Evolutionary conservation across 2,329 filamentous ascomycete species (phyloP), one percentile per base, ranked within the genome.

Genomic region (Neofusicoccum laricinum): DNA sequence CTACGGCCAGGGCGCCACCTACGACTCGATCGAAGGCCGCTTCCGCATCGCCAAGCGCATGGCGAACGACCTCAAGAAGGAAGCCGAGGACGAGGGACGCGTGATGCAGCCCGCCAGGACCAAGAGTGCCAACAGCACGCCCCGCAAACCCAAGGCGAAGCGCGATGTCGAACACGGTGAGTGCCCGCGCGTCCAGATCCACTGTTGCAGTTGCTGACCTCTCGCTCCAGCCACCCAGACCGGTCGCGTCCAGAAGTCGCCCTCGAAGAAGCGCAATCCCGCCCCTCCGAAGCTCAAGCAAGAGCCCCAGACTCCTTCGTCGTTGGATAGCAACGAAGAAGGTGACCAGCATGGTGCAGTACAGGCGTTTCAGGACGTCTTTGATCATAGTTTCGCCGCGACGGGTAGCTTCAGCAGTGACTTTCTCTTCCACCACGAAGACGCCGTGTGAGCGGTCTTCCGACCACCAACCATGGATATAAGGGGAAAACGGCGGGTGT

Each of bases 1-100:
- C 59, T 85, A 80, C 67, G 81, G 80, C 1, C 68, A 75, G 7
- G 79, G 77, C 0, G 79, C 80, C 0, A 83, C 79, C 0, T 82
- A 82, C 71, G 75, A 83, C 65, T 73, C 81, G 0, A 77, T 85
- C 25, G 79, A 84, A 66, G 75, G 76, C 48, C 77, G 76, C 2
- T 77, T 85, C 40, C 79, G 80, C 48, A 76, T 74, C 50, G 78
- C 77, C 65, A 82, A 81, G 53, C 77, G 77, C 53, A 55, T 72
- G 1, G 80, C 81, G 0, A 70, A 72, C 0, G 66, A 67, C 0
- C 72, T 83, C 14, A 71, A 72, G 45, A 70, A 69, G 4, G 73
- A 75, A 5, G 69, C 71, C 1, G 61, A 64, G 2, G 12, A 51
- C 0, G 51, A 64, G 2, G 71, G 51, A 14, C 65, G 66, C 8